Percentiles rank a stretch among this genome's conserved stretches.
These are phyloP conservation scores for Penicillium salamii DNA, from an alignment of 495 filamentous ascomycete genomes.

Conservation along the genomic window DNA sequence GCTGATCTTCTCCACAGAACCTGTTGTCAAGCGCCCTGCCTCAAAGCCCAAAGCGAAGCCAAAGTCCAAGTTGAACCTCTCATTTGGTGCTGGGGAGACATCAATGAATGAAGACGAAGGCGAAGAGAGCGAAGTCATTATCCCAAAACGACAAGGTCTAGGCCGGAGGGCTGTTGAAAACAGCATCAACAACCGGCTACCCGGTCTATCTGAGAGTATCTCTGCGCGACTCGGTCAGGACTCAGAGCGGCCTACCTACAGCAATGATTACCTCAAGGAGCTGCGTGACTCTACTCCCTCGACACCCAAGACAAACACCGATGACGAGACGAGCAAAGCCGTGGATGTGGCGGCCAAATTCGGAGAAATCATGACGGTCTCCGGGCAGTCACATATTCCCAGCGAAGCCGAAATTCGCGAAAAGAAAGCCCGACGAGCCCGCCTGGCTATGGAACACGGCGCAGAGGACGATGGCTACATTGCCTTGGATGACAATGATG, in stretches of 20 bases:
- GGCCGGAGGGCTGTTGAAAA: conserved; percentile 69
- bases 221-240: conserved; percentile 57
- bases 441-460: conserved; percentile 67
- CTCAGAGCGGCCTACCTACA: conserved; percentile 80
- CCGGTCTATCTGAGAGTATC: conserved; percentile 40
- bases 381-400: conserved; percentile 55
- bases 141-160: conserved; percentile 67
- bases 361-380: conserved; percentile 44
- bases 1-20: conserved; percentile 25
- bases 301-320: conserved; percentile 60
- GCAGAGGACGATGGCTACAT: conserved; percentile 80
- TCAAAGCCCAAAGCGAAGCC: conserved; percentile 55
- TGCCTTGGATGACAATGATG: conserved; percentile 57
- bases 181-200: conserved; percentile 58
- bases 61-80: conserved; percentile 64
- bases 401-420: conserved; percentile 87
- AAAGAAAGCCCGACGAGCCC: conserved; percentile 83
- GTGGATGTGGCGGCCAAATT: conserved; percentile 70
- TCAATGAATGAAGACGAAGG: conserved; percentile 53
- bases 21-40: conserved; percentile 41
- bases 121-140: conserved; percentile 55
- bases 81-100: conserved; percentile 66
- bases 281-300: conserved; percentile 78
- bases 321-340: conserved; percentile 52
- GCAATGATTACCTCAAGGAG: conserved; percentile 79